phyloP scores from a whole-genome alignment of 495 filamentous ascomycete genomes.

The Talaromyces proteolyticus region DNA sequence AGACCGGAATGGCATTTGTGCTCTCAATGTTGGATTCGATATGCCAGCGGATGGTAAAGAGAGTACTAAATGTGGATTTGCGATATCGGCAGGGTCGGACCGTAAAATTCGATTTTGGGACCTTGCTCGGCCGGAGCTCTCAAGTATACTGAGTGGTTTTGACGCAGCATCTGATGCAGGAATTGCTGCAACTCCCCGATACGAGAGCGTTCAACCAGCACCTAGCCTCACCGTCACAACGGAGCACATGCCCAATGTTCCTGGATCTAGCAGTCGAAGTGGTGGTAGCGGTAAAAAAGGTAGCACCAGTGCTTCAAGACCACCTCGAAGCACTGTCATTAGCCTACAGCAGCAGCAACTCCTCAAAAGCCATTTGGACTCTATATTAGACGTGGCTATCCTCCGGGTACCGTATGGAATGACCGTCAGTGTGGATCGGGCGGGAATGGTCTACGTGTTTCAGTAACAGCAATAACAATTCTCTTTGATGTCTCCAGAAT shows the following conservation, averaged over 20 bases:
- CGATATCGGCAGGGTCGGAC: slow-evolving; percentile 82
- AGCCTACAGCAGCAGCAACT: slow-evolving; percentile 81
- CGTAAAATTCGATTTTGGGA: slow-evolving; percentile 95
- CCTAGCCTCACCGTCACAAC: slow-evolving; percentile 63
- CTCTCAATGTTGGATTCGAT: slow-evolving; percentile 47
- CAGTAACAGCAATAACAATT: too few species aligned
- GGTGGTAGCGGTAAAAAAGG: slow-evolving; percentile 23
- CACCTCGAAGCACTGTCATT: slow-evolving; percentile 79
- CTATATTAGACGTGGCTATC: slow-evolving; percentile 80
- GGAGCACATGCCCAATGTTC: slow-evolving; percentile 54
- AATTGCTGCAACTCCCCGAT: slow-evolving; percentile 52
- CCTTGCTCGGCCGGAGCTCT: slow-evolving; percentile 62
- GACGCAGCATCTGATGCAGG: slow-evolving; percentile 56
- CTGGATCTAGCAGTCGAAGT: slow-evolving; percentile 19
- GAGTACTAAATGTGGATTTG: slow-evolving; percentile 51
- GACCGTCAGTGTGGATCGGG: slow-evolving; percentile 83
- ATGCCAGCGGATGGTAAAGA: slow-evolving; percentile 35
- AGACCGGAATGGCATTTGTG: slow-evolving; percentile 52
- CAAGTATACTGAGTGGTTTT: slow-evolving; percentile 72
- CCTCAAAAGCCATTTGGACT: slow-evolving; percentile 81
- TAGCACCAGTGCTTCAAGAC: slow-evolving; percentile 31
- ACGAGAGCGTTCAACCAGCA: slow-evolving; percentile 62
- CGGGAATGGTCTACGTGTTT: slow-evolving; percentile 91
- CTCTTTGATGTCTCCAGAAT: too few species aligned
- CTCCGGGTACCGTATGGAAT: slow-evolving; percentile 88